Base-by-base conservation (phyloP, 1,139 yeast genomes). In the Pichia norvegensis region DNA sequence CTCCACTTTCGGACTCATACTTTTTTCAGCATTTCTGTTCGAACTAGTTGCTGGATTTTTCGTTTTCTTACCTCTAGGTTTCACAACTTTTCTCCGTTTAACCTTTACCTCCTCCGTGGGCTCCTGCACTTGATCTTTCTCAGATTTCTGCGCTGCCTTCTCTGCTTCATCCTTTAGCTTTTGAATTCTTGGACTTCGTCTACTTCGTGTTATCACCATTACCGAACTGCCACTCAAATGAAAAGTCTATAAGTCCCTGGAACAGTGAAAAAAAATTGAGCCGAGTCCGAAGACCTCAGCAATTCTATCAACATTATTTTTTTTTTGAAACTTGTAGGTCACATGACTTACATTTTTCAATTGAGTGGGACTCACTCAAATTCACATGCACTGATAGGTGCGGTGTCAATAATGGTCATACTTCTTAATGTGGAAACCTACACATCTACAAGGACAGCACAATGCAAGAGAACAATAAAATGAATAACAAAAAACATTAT, bases 131-230 rank as follows among this genome's bases (percentile, higher is more conserved):
- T 36, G 25, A 20, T 25, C 33, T 9, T 27, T 13, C 7, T 8
- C 16, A 13, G 17, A 10, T 29, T 23, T 52, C 43, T 38, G 35
- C 11, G 20, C 35, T 31, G 35, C 35, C 20, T 16, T 31, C 16
- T 31, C 35, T 6, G 20, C 19, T 16, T 31, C 20, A 31, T 16
- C 35, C 11, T 31, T 16, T 10, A 31, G 9, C 16, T 31, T 31
- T 20, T 31, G 35, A 16, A 31, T 31, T 31, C 35, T 31, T 13
- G 37, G n/a, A 35, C 37, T 35, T 19, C 37, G 17, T n/a, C 37
- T 35, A 20, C 23, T 35, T 35, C 25, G 8, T 19, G 25, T 35
- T 9, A 35, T 20, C 23, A 20, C 23, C 23, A 35, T 35, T 16
- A 8, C 35, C 20, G 2, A 31, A 16, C 10, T 16, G 20, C 16